Conservation (phyloP, 2,329 filamentous ascomycete genomes). For the Cladosporium cucumerinum region DNA sequence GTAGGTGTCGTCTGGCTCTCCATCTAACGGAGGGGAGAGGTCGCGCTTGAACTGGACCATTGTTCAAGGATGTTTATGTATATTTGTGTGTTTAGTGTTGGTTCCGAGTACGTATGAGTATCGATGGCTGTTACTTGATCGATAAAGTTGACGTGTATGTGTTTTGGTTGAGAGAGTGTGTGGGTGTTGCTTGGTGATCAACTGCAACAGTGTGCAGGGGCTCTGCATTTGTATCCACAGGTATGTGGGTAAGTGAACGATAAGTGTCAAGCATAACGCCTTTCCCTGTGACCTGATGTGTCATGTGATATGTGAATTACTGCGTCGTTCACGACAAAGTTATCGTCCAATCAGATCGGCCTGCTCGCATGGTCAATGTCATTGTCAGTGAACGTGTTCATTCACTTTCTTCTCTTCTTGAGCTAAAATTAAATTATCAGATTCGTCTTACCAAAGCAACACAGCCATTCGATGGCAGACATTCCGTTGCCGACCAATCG, state of each 20-base stretch:
- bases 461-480: background rate
- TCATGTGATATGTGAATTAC: background rate
- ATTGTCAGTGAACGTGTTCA: background rate
- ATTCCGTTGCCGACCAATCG: background rate
- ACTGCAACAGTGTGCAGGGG: background rate
- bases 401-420: background rate
- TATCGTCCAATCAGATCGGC: background rate
- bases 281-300: background rate
- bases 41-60: slow-evolving; percentile 10
- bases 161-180: background rate
- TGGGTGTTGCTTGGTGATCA: background rate
- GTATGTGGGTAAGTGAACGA: background rate
- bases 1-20: slow-evolving; percentile 1
- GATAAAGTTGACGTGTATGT: background rate
- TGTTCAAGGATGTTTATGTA: background rate
- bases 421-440: background rate
- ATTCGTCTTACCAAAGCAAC: background rate
- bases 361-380: background rate
- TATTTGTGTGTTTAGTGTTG: background rate
- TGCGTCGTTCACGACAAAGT: background rate
- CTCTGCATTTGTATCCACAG: background rate
- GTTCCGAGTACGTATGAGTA: background rate
- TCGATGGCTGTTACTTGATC: background rate
- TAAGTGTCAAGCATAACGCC: background rate
- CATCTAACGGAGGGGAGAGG: background rate